Base-by-base conservation (phyloP, 352 stramenopile species). In the Phytophthora sojae region DNA sequence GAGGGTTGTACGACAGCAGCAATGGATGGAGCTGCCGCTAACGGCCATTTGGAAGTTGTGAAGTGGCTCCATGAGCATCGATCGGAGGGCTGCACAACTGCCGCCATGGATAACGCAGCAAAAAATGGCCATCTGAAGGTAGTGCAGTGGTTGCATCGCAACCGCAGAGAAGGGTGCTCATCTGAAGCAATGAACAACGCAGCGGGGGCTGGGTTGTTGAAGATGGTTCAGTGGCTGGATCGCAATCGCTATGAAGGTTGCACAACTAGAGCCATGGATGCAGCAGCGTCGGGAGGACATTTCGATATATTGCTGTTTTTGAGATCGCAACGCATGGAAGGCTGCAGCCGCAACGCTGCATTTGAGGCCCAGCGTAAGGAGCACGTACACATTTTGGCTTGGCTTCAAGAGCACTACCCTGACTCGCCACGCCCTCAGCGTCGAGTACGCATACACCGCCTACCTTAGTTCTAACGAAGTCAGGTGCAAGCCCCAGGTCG, bases 371-470 rank as follows among this genome's bases (percentile, higher is more conserved):
- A 68, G 35, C 57, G 64, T 21, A 69, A 66, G 49, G 67, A 66
- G 23, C 52, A 77, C 49, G 44, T 61, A 3, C 35, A 71, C 44
- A 70, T 81, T 60, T 57, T 79, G 62, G 55, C 61, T 8, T 81
- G 72, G 66, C 59, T 81, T 44, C 57, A 58, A 45, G 71, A 79
- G 47, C 54, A 71, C 67, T 79, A 79, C 47, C 68, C 72, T 0
- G 49, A 74, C 50, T 57, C 63, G 2, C 69, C 69, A 59, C 58
- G 51, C 37, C 69, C 57, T 8, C 51, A 69, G 19, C 67, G 42
- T 47, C 64, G 44, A 21, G 53, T 69, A 15, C 50, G 57, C 21
- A 67, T 61, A 45, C 57, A 51, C 4, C 50, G 29, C n/a, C n/a
- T 45, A 29, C 25, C 25, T 26, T 26, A 26, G 32, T 15, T 39